Percentiles rank a stretch among this genome's conserved stretches.
phyloP scores from a whole-genome alignment of 106 monocot species.

The Dendrobium nobile region DNA sequence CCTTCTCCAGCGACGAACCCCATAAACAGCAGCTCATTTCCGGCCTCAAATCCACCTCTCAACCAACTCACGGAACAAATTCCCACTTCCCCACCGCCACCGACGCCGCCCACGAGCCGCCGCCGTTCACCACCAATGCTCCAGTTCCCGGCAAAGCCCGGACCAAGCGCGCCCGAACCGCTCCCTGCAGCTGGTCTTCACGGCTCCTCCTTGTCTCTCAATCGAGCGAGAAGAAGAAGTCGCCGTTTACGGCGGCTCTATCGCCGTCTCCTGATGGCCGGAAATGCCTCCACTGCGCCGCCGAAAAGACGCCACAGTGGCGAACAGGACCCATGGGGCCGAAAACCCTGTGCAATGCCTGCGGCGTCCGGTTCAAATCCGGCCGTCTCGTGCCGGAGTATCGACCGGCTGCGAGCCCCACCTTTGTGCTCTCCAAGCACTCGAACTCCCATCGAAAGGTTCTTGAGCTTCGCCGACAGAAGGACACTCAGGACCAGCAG shows the following conservation, averaged over 20 bases:
- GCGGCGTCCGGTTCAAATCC: slow-evolving; percentile 84
- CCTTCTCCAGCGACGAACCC: slow-evolving; percentile 46
- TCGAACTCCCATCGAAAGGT: slow-evolving; percentile 84
- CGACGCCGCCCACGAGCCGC: not conserved
- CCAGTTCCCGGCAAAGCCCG: slow-evolving; percentile 49
- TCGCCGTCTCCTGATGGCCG: slow-evolving; percentile 27
- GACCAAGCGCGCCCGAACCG: slow-evolving; percentile 68
- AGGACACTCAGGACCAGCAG: slow-evolving; percentile 33
- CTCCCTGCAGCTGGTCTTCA: slow-evolving; percentile 51
- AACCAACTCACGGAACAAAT: not conserved
- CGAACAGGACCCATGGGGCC: slow-evolving; percentile 85
- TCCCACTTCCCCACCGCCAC: too few species aligned
- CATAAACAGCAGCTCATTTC: slow-evolving; percentile 49
- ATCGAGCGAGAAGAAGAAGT: slow-evolving; percentile 21
- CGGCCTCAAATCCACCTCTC: slow-evolving; percentile 19
- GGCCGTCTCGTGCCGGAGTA: slow-evolving; percentile 84
- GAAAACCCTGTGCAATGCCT: slow-evolving; percentile 92
- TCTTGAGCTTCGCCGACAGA: slow-evolving; percentile 64
- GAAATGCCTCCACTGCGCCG: slow-evolving; percentile 72
- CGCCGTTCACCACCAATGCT: slow-evolving; percentile 16
- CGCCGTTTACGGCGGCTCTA: not conserved
- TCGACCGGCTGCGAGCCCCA: slow-evolving; percentile 82
- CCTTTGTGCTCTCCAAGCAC: slow-evolving; percentile 48
- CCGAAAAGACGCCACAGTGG: slow-evolving; percentile 94
- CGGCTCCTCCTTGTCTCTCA: slow-evolving; percentile 34